These are phyloP conservation scores for Parastagonospora avenae DNA, from an alignment of 2,329 filamentous ascomycete genomes.

Conservation along the genomic window DNA sequence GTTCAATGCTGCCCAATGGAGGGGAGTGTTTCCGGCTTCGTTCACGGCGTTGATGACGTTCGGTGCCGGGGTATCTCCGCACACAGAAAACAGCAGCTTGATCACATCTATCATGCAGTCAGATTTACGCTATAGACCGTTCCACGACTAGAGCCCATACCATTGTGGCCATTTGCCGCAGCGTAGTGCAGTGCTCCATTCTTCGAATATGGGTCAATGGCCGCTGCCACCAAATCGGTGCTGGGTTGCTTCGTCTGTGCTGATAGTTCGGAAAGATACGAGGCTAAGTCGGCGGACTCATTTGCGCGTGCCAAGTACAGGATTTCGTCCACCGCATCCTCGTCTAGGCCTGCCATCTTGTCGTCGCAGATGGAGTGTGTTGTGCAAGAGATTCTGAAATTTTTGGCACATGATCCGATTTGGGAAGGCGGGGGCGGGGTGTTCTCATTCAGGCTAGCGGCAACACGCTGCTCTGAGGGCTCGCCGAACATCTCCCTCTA, in stretches of 20 bases:
- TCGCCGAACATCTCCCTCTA: slow-evolving; percentile 5
- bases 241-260: slow-evolving; percentile 65
- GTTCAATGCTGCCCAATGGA: slow-evolving; percentile 94
- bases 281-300: slow-evolving; percentile 71
- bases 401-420: slow-evolving; percentile 15
- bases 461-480: background rate
- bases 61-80: slow-evolving; percentile 25
- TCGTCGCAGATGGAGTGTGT: slow-evolving; percentile 3
- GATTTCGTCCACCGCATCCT: slow-evolving; percentile 88
- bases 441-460: background rate
- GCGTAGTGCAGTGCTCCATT: slow-evolving; percentile 89
- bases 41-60: slow-evolving; percentile 73
- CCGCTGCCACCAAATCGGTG: slow-evolving; percentile 68
- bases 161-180: slow-evolving; percentile 83
- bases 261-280: slow-evolving; percentile 64
- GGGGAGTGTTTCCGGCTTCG: slow-evolving; percentile 81
- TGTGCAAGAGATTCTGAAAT: slow-evolving; percentile 8
- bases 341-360: slow-evolving; percentile 44
- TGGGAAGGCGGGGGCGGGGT: slow-evolving; percentile 24
- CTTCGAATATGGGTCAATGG: slow-evolving; percentile 75
- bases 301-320: slow-evolving; percentile 84
- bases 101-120: slow-evolving; percentile 36
- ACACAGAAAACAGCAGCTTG: slow-evolving; percentile 47
- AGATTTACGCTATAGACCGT: slow-evolving; percentile 14
- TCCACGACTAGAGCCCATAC: slow-evolving; percentile 53